These are phyloP conservation scores for Tricholoma matsutake DNA, from an alignment of 768 basidiomycete genomes.

Conservation along the genomic window DNA sequence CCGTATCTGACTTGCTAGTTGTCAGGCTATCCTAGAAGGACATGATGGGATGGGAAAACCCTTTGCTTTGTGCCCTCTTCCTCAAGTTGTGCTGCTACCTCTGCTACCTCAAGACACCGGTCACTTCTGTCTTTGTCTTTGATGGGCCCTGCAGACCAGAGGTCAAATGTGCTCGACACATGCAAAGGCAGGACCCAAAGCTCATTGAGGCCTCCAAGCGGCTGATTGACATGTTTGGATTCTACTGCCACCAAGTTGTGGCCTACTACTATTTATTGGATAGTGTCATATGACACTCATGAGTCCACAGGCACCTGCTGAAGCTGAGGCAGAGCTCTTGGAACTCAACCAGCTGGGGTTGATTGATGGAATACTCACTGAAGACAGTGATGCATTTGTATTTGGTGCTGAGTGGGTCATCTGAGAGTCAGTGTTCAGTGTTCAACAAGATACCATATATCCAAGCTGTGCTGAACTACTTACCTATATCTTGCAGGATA, in stretches of 20 bases:
- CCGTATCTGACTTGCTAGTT: conserved; percentile 1
- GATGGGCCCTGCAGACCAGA: conserved; percentile 43
- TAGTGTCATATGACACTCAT: no score
- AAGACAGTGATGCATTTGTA: conserved; percentile 45
- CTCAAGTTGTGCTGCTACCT: conserved; percentile 39
- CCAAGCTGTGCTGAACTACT: background rate
- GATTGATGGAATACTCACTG: conserved; percentile 46
- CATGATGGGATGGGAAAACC: conserved; percentile 30
- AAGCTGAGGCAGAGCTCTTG: conserved; percentile 53
- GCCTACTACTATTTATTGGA: background rate
- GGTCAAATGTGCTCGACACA: conserved; percentile 35
- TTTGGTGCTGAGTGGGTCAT: conserved; percentile 42
- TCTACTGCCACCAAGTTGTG: conserved; percentile 28
- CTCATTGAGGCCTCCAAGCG: background rate
- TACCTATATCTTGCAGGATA: background rate
- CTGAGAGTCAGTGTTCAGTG: conserved; percentile 28
- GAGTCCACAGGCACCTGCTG: conserved; percentile 42
- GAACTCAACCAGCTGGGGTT: conserved; percentile 34
- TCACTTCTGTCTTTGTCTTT: conserved; percentile 41
- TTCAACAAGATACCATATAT: background rate
- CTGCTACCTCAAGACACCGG: conserved; percentile 32
- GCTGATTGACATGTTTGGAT: conserved; percentile 39
- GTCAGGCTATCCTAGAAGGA: conserved; percentile 4
- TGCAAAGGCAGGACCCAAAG: conserved; percentile 24
- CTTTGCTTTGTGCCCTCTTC: conserved; percentile 40